phyloP scores from a whole-genome alignment of 495 filamentous ascomycete genomes.

The Aspergillus coremiiformis region DNA sequence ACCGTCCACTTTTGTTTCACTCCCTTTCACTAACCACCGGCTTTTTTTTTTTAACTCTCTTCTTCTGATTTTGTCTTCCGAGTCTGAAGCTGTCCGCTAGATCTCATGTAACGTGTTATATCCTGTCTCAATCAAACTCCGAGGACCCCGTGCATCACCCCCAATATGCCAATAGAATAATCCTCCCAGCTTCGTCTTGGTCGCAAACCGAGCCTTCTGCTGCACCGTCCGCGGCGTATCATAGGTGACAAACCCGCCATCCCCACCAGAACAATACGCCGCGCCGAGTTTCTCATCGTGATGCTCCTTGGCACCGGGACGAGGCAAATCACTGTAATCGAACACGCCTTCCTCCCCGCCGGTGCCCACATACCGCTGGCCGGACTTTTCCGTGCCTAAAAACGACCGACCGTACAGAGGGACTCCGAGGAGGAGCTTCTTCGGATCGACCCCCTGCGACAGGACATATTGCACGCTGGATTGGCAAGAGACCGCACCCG shows the following conservation, averaged over 20 bases:
- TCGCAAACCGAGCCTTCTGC: slow-evolving; percentile 77
- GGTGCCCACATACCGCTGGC: slow-evolving; percentile 53
- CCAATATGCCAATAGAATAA: slow-evolving; percentile 92
- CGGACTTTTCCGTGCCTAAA: slow-evolving; percentile 54
- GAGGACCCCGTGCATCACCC: slow-evolving; percentile 57
- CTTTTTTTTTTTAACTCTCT: not conserved
- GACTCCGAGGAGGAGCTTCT: slow-evolving; percentile 73
- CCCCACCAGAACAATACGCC: slow-evolving; percentile 70
- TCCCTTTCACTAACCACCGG: no score
- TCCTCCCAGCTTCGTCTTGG: slow-evolving; percentile 66
- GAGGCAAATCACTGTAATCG: slow-evolving; percentile 71
- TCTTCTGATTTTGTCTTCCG: not conserved
- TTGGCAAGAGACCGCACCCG: slow-evolving; percentile 53
- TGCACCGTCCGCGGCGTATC: slow-evolving; percentile 79
- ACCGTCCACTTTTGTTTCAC: not conserved
- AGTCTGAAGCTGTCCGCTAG: slow-evolving; percentile 12
- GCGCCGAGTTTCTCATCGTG: slow-evolving; percentile 62
- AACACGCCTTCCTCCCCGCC: slow-evolving; percentile 78
- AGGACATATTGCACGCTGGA: slow-evolving; percentile 60
- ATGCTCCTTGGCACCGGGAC: slow-evolving; percentile 60
- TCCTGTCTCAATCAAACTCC: slow-evolving; percentile 69
- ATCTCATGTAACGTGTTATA: slow-evolving; percentile 62
- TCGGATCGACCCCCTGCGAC: slow-evolving; percentile 56
- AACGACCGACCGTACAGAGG: slow-evolving; percentile 81
- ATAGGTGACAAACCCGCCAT: slow-evolving; percentile 82